Percentiles rank a stretch among this genome's conserved stretches.
Conservation (phyloP, 306 rosid genomes). For the Gastrolobium villosum region DNA sequence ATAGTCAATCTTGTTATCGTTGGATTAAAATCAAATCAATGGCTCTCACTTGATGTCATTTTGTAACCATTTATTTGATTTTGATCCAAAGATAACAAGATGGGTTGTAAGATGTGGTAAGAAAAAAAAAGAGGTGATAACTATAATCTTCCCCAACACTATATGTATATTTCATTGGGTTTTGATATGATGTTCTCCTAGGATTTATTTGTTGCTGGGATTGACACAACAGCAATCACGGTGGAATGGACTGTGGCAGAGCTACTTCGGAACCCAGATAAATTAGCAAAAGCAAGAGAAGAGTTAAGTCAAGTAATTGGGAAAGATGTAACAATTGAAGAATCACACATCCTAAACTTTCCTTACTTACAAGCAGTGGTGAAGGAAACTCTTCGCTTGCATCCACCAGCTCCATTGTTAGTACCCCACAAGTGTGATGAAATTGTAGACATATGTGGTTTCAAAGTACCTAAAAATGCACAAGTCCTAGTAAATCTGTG, state of each 20-base stretch:
- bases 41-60: too few relatives aligned
- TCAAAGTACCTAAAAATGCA: constrained; percentile 31
- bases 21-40: too few relatives aligned
- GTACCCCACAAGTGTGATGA: constrained; percentile 30
- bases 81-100: too few relatives aligned
- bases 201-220: constrained; percentile 6
- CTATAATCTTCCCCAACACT: neutral
- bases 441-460: constrained; percentile 1
- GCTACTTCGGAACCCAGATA: neutral
- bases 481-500: constrained; percentile 44
- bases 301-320: neutral
- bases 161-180: neutral
- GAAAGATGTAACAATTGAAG: neutral
- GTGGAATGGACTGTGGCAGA: constrained; percentile 7
- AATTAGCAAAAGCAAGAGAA: neutral
- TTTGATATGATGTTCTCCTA: neutral
- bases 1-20: too few relatives aligned
- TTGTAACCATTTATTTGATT: too few relatives aligned
- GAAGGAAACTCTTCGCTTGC: constrained; percentile 53
- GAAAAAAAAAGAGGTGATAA: neutral
- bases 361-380: constrained; percentile 37
- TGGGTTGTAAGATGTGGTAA: too few relatives aligned
- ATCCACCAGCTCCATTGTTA: constrained; percentile 48
- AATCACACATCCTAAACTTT: constrained; percentile 33
- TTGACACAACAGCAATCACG: neutral